Evolutionary conservation across 2,329 filamentous ascomycete species (phyloP).

Genomic region (Colletotrichum nymphaeae): DNA sequence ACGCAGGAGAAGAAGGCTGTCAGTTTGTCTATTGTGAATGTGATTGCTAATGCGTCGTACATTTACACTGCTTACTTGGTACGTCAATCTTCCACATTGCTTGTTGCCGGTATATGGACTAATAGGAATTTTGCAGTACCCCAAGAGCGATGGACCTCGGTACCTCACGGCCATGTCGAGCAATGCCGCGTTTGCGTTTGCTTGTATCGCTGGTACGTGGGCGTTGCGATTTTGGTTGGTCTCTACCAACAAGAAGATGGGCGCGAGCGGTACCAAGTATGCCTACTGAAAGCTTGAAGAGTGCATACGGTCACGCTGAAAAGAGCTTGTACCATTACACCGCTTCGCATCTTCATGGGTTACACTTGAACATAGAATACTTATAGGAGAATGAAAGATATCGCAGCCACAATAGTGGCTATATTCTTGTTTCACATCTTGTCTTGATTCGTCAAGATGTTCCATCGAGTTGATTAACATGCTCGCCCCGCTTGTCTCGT

Average conservation of each 20-base stretch:
- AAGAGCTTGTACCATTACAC: too few species aligned
- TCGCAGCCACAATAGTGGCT: too few species aligned
- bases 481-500: too few species aligned
- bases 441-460: too few species aligned
- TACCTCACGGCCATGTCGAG: slow-evolving; percentile 54
- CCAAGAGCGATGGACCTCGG: slow-evolving; percentile 50
- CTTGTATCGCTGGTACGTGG: slow-evolving; percentile 42
- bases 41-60: slow-evolving; percentile 55
- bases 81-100: neutral
- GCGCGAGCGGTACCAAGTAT: slow-evolving; percentile 32
- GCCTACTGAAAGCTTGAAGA: slow-evolving; percentile 27
- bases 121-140: slow-evolving; percentile 41
- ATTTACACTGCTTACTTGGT: slow-evolving; percentile 57
- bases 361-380: too few species aligned
- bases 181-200: slow-evolving; percentile 41
- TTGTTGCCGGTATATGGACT: neutral
- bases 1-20: slow-evolving; percentile 58
- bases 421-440: too few species aligned
- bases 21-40: slow-evolving; percentile 55
- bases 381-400: too few species aligned
- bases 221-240: slow-evolving; percentile 41
- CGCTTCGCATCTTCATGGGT: too few species aligned
- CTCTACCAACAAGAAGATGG: slow-evolving; percentile 41
- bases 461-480: too few species aligned
- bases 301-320: too few species aligned